Percentiles rank a stretch among this genome's conserved stretches.
Conservation (phyloP, 2,329 filamentous ascomycete species). For the Graphilbum fragrans region DNA sequence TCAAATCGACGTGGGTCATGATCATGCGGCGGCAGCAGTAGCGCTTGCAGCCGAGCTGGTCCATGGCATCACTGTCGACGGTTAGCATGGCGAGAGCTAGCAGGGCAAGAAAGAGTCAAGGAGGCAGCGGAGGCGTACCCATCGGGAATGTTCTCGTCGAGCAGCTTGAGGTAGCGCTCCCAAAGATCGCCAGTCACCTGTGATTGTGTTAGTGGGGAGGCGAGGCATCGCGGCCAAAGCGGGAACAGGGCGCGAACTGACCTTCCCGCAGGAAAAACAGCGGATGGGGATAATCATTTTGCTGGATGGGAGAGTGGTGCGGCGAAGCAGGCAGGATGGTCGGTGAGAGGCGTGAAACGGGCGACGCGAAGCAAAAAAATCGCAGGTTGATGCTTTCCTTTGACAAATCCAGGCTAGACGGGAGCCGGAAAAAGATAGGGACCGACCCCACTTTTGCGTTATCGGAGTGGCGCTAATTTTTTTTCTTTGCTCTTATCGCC, state of each 20-base stretch:
- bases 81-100: neutral
- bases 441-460: slow-evolving; percentile 7
- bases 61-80: slow-evolving; percentile 76
- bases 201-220: neutral
- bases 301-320: neutral
- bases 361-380: neutral
- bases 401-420: too few relatives aligned
- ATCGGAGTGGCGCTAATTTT: slow-evolving; percentile 5
- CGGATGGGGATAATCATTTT: slow-evolving; percentile 95
- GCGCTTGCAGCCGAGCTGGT: slow-evolving; percentile 80
- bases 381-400: too few relatives aligned
- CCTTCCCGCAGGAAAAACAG: slow-evolving; percentile 99
- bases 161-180: slow-evolving; percentile 85
- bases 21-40: slow-evolving; percentile 99
- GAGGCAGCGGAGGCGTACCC: slow-evolving; percentile 42
- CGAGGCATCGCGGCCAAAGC: neutral
- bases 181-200: slow-evolving; percentile 95
- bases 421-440: slow-evolving; percentile 8
- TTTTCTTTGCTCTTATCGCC: slow-evolving; percentile 8
- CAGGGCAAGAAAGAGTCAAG: neutral
- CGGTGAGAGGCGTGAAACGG: neutral
- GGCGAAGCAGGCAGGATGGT: neutral
- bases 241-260: slow-evolving; percentile 25
- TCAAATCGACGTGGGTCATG: slow-evolving; percentile 98
- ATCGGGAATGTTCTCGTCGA: slow-evolving; percentile 65